A percentile compares a stretch with the other conserved stretches of the same genome.
Evolutionary conservation across 148 eudicot genomes (phyloP).

Genomic region (Rhododendron mucronatum): DNA sequence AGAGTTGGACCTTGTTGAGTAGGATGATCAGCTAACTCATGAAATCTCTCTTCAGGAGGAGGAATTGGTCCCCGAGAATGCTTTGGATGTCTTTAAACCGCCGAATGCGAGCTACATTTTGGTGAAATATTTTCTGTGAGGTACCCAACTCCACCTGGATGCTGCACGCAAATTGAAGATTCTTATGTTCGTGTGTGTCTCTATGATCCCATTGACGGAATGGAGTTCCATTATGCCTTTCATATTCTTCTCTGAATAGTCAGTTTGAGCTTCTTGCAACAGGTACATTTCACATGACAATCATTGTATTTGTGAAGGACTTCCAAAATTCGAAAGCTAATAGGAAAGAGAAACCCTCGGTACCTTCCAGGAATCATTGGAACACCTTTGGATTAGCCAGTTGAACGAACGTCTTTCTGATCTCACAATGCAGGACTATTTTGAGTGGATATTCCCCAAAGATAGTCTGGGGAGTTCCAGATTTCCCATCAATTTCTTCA

Average conservation of each 20-base stretch:
- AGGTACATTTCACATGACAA: conserved; percentile 9
- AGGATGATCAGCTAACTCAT: conserved; percentile 83
- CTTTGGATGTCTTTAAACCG: conserved; percentile 66
- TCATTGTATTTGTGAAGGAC: too few species aligned
- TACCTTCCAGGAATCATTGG: conserved; percentile 78
- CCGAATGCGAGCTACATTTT: too few species aligned
- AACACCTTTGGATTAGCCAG: conserved; percentile 67
- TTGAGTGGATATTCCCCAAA: conserved; percentile 69
- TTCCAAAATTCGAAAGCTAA: conserved; percentile 5
- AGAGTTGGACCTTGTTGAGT: conserved; percentile 86
- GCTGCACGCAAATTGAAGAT: too few species aligned
- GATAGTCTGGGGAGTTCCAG: conserved; percentile 76
- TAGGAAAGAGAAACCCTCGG: conserved; percentile 23
- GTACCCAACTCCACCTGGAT: too few species aligned
- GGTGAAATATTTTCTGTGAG: too few species aligned
- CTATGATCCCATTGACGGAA: too few species aligned
- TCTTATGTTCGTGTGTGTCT: too few species aligned
- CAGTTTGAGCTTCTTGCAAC: neutral
- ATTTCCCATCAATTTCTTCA: conserved; percentile 70
- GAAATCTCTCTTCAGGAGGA: conserved; percentile 73
- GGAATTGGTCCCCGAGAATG: conserved; percentile 61
- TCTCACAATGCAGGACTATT: conserved; percentile 54
- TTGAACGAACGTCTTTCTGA: conserved; percentile 49
- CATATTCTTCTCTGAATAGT: neutral
- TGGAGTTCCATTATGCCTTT: neutral